Evolutionary conservation across 208 protist species (phyloP).

Genomic region (Leishmania guyanensis): DNA sequence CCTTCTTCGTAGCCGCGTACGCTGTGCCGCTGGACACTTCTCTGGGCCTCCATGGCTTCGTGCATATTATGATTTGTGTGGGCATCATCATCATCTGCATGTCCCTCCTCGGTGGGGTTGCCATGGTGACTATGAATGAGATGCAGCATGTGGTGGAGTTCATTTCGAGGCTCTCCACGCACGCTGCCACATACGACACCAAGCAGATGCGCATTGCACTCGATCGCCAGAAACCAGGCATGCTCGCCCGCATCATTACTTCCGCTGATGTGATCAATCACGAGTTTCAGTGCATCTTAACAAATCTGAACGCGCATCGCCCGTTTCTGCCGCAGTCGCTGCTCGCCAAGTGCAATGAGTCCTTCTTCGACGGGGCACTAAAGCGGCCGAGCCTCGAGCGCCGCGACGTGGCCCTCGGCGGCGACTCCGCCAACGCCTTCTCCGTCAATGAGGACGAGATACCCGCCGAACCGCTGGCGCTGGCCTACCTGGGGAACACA

Average conservation of each 20-base stretch:
- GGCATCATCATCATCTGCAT: conserved; percentile 57
- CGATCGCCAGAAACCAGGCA: conserved; percentile 19
- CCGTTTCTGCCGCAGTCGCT: conserved; percentile 64
- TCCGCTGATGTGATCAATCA: conserved; percentile 37
- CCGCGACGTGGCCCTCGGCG: background rate
- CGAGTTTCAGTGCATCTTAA: conserved; percentile 55
- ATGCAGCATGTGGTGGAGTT: conserved; percentile 51
- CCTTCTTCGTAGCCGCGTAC: conserved; percentile 59
- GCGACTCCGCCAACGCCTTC: background rate
- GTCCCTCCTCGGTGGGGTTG: conserved; percentile 47
- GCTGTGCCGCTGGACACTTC: conserved; percentile 38
- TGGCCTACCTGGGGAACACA: conserved; percentile 5
- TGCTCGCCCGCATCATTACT: conserved; percentile 16
- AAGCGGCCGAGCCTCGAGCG: background rate
- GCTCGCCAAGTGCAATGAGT: conserved; percentile 33
- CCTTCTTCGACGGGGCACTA: conserved; percentile 17
- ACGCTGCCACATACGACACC: conserved; percentile 60
- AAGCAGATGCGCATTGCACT: conserved; percentile 51
- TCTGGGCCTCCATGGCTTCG: conserved; percentile 32
- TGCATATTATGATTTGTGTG: conserved; percentile 59
- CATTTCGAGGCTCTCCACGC: conserved; percentile 53
- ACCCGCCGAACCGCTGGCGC: background rate
- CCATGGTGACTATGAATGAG: conserved; percentile 40
- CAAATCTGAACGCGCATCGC: conserved; percentile 57
- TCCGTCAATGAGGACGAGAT: background rate